Evolutionary conservation across 352 stramenopile genomes (phyloP), one percentile per base, ranked within the genome.

Genomic region (Phytophthora palmivora): DNA sequence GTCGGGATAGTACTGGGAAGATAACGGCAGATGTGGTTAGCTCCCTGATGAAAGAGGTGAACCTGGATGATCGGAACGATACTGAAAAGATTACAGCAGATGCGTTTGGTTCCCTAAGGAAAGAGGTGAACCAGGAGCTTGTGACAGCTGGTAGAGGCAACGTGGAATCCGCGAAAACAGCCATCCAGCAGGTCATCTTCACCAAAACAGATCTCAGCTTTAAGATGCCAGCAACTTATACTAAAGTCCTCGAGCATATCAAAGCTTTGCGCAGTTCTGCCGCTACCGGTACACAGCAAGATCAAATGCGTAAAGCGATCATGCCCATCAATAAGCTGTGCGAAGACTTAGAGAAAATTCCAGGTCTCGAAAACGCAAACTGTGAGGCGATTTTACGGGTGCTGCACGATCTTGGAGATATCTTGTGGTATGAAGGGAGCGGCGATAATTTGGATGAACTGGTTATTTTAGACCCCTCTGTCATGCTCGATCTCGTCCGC

Each of bases 371-470:
- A 34, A 16, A 9, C 18, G 7, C 4, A 1, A 10, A 43, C 3
- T 69, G 60, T 33, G 12, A 15, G 5, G 30, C 36, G 1, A 64
- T 72, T 33, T 33, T 72, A 14, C 37, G 18, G 0, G 15, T 26
- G 2, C 18, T 72, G 15, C 49, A 72, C 22, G 16, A 51, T 10
- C 10, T 72, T 2, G 58, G 63, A 0, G 51, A 72, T 19, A n/a
- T 72, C 5, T 26, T 64, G 15, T 72, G 58, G 63, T 72, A 63
- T 7, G 42, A 72, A 33, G 26, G 56, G n/a, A 14, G 33, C 2
- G 32, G 9, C 11, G 16, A 22, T 0, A 19, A 34, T 4, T 21
- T 51, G 0, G 1, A 30, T 2, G 4, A 63, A 1, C 15, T 28
- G 0, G 26, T 72, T 11, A 61, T 69, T 36, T 19, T 69, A 6